Conservation (phyloP, 306 rosid species). For the Ochetophila trinervis region DNA sequence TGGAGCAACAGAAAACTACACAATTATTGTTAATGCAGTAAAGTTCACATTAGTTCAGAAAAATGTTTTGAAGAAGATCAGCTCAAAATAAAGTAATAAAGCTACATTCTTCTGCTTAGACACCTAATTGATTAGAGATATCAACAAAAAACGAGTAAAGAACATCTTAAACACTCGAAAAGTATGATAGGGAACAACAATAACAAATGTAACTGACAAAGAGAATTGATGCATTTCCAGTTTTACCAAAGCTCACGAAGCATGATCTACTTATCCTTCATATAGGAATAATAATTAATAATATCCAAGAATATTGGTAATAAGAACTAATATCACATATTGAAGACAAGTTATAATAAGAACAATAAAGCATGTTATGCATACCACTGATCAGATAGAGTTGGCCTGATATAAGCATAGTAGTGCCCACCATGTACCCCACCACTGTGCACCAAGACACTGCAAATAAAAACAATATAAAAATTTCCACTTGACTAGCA, state of each 20-base stretch:
- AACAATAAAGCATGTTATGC: conserved; percentile 24
- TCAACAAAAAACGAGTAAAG: background rate
- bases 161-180: background rate
- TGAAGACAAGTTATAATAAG: conserved; percentile 15
- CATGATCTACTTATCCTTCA: background rate
- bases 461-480: conserved; percentile 32
- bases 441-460: conserved; percentile 99
- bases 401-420: conserved; percentile 97
- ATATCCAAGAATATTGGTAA: background rate
- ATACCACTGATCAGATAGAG: conserved; percentile 92
- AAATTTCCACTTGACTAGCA: conserved; percentile 13
- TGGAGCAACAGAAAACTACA: too few relatives aligned
- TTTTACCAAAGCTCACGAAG: background rate
- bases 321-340: conserved; percentile 1
- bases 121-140: background rate
- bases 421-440: conserved; percentile 99
- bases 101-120: background rate
- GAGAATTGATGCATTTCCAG: background rate
- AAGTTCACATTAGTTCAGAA: background rate
- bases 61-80: background rate
- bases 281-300: background rate
- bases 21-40: background rate
- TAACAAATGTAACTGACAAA: background rate
- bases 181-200: background rate
- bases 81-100: background rate